These are phyloP conservation scores for Singerocomus inundabilis DNA, from an alignment of 1,284 basidiomycete species.

Conservation along the genomic window DNA sequence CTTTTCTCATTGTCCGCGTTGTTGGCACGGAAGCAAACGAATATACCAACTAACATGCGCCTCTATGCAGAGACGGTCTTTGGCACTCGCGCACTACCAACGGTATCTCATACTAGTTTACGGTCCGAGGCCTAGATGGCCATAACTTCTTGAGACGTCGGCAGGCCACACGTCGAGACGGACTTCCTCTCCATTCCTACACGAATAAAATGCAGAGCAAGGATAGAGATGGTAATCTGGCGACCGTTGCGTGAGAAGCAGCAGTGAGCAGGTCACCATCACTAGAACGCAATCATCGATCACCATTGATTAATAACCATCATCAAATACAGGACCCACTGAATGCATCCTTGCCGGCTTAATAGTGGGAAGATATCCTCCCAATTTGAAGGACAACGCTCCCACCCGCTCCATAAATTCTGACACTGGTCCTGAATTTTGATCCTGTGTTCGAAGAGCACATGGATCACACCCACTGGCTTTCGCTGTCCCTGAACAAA, in stretches of 20 bases:
- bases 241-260: neutral
- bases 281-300: neutral
- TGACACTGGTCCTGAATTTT: neutral
- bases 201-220: neutral
- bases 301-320: neutral
- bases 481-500: neutral
- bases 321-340: neutral
- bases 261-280: neutral
- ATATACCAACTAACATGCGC: neutral
- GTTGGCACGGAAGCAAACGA: neutral
- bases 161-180: neutral
- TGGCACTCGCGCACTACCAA: neutral
- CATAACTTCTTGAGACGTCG: too few relatives aligned
- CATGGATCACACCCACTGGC: neutral
- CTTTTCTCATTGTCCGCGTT: neutral
- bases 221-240: neutral
- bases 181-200: neutral
- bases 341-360: neutral
- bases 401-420: too few relatives aligned
- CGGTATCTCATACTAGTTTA: too few relatives aligned
- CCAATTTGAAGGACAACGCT: neutral
- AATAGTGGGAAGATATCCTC: neutral
- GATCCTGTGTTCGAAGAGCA: neutral
- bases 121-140: too few relatives aligned
- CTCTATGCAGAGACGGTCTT: neutral